phyloP scores from a whole-genome alignment of 495 filamentous ascomycete species.

The Neurospora sp. region DNA sequence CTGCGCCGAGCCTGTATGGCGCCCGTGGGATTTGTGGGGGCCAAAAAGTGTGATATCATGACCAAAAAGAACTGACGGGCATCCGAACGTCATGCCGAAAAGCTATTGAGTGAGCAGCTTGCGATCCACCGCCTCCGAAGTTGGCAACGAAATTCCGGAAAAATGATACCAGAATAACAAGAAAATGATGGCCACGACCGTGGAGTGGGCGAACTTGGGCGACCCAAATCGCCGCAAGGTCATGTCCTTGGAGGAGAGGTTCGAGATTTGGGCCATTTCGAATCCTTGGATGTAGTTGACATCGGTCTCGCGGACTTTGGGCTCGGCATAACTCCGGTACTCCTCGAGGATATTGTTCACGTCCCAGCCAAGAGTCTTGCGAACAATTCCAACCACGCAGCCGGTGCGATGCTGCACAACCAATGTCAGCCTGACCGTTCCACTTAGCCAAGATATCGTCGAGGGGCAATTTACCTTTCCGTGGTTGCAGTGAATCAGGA shows the following conservation, averaged over 20 bases:
- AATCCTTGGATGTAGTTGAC: slow-evolving; percentile 39
- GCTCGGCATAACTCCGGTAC: slow-evolving; percentile 55
- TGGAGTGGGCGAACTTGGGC: slow-evolving; percentile 16
- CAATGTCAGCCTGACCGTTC: slow-evolving; percentile 9
- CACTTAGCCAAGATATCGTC: not conserved
- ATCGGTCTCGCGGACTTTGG: slow-evolving; percentile 49
- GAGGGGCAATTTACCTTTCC: slow-evolving; percentile 51
- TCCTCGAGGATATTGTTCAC: slow-evolving; percentile 49
- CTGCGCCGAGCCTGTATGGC: not conserved
- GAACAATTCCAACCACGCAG: slow-evolving; percentile 63
- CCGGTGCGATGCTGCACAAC: slow-evolving; percentile 65
- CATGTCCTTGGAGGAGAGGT: slow-evolving; percentile 10
- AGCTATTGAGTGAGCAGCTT: not conserved
- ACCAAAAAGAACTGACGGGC: not conserved
- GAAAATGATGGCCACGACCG: slow-evolving; percentile 16
- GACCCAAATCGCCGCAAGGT: slow-evolving; percentile 6
- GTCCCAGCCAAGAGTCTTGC: slow-evolving; percentile 54
- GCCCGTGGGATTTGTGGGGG: not conserved
- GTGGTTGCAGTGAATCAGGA: slow-evolving; percentile 83
- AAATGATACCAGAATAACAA: slow-evolving; percentile 18
- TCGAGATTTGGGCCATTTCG: slow-evolving; percentile 19
- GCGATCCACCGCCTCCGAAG: not conserved
- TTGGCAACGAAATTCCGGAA: slow-evolving; percentile 11
- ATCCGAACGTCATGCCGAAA: not conserved
- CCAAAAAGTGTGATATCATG: not conserved